Base-by-base conservation (phyloP, 257 asterid genomes). In the Lantana camara region DNA sequence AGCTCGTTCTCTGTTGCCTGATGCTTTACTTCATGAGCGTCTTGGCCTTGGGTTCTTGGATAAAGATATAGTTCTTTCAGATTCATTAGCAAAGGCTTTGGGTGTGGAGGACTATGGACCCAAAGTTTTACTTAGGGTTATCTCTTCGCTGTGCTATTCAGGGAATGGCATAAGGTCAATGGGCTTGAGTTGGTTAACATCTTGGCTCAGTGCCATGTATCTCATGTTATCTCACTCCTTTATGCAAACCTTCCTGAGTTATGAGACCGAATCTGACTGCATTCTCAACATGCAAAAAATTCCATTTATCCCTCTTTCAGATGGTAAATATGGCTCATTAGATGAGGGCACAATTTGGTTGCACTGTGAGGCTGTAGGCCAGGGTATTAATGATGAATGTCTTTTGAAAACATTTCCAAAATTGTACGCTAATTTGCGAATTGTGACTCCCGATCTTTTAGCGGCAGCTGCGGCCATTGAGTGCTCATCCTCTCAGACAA, bases 71-170 rank as follows among this genome's bases (percentile, higher is more conserved):
- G 74, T 83, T 69, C 71, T 90, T 55, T 78, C 99, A 60, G 96
- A 94, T 83, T 75, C 86, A 56, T 75, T 90, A 64, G 97, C 97
- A 16, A 84, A 80, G 80, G 83, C 95, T 68, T 73, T 94, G 63
- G 97, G 97, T 21, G 73, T 94, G 23, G 95, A 94, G 74, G 97
- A 90, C 48, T 90, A 80, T 83, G 97, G 99, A 63, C 95, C 94
- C 37, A 80, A 68, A 70, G 72, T 82, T 57, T 69, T 94, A 67
- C 79, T 84, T 24, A 59, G 78, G 66, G 66, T 87, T 55, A 68
- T 90, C 52, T 73, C 84, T 72, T 82, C 96, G 0, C 75, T 94
- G 72, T 82, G 95, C 68, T 62, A 47, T 64, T 76, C 87, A 20
- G 75, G 70, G 32, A 76, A 82, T 73, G 85, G 81, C 78, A 75